A percentile compares a stretch with the other conserved stretches of the same genome.
These are phyloP conservation scores for Cladosporium sp. DNA, from an alignment of 2,329 filamentous ascomycete species.

Conservation along the genomic window DNA sequence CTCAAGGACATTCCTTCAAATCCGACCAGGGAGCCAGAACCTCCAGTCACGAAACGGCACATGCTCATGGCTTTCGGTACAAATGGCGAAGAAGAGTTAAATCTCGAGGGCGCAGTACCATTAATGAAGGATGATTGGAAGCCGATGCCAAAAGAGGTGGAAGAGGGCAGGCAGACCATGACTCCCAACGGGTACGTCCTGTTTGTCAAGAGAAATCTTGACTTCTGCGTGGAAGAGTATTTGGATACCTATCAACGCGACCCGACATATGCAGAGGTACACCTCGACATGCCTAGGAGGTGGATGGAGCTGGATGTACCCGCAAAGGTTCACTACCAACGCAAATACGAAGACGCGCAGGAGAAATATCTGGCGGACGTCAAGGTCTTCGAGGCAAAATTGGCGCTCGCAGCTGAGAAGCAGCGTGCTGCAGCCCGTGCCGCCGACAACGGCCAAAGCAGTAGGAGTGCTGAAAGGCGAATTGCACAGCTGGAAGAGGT, in stretches of 20 bases:
- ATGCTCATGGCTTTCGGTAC: conserved; percentile 28
- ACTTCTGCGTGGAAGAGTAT: conserved; percentile 23
- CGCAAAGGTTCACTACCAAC: conserved; percentile 25
- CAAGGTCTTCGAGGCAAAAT: conserved; percentile 28
- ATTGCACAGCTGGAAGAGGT: conserved; percentile 29
- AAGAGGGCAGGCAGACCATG: conserved; percentile 19
- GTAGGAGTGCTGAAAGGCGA: conserved; percentile 23
- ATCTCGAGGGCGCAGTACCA: conserved; percentile 18
- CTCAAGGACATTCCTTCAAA: conserved; percentile 28
- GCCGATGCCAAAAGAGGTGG: conserved; percentile 20
- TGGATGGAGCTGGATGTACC: conserved; percentile 25
- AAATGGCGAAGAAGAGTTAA: conserved; percentile 20
- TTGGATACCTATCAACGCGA: conserved; percentile 22
- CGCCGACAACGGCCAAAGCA: conserved; percentile 18
- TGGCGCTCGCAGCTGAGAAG: conserved; percentile 21
- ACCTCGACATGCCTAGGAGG: conserved; percentile 26
- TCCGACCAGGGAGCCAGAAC: conserved; percentile 22
- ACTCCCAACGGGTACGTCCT: conserved; percentile 28
- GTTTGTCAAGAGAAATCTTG: conserved; percentile 22
- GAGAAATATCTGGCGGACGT: conserved; percentile 27
- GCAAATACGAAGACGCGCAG: conserved; percentile 24
- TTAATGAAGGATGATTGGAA: conserved; percentile 22
- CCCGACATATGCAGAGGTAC: conserved; percentile 26
- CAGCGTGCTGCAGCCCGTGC: conserved; percentile 21
- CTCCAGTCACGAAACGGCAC: conserved; percentile 25